A percentile compares a stretch with the other conserved stretches of the same genome.
phyloP scores from a whole-genome alignment of 371 early-diverging fungal genomes.

The Apophysomyces ossiformis region DNA sequence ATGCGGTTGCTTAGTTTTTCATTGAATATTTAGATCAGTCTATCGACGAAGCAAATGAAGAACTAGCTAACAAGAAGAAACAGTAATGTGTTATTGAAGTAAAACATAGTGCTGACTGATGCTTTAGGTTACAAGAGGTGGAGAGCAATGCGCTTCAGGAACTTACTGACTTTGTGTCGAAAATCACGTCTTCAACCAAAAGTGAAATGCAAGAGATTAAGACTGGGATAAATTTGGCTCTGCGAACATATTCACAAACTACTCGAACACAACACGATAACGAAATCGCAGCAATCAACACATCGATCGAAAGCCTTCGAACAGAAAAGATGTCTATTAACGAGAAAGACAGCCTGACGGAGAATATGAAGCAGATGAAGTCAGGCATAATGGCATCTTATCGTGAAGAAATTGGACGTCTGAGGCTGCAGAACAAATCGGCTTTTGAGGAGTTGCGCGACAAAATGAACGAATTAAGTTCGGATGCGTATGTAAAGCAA shows the following conservation, averaged over 20 bases:
- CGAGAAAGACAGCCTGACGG: neutral
- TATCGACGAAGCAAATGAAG: constrained; percentile 1
- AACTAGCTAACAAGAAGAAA: neutral
- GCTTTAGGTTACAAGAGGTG: neutral
- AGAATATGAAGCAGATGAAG: neutral
- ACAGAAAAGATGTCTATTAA: constrained; percentile 4
- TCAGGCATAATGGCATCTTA: neutral
- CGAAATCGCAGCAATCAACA: neutral
- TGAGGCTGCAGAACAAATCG: neutral
- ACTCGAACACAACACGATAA: neutral
- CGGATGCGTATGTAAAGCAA: neutral
- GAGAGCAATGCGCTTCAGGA: neutral
- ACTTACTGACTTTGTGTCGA: neutral
- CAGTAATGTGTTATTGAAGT: neutral
- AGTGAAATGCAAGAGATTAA: neutral
- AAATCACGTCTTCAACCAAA: neutral
- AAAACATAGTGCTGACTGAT: neutral
- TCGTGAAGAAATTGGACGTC: constrained; percentile 5
- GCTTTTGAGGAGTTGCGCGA: constrained; percentile 5
- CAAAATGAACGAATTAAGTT: constrained; percentile 1
- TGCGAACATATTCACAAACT: neutral
- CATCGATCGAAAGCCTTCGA: constrained; percentile 1
- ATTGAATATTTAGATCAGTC: neutral
- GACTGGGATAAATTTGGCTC: neutral
- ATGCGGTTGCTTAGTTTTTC: neutral